Base-by-base conservation (phyloP, 2,329 filamentous ascomycete species). In the Cadophora luteo-olivacea region DNA sequence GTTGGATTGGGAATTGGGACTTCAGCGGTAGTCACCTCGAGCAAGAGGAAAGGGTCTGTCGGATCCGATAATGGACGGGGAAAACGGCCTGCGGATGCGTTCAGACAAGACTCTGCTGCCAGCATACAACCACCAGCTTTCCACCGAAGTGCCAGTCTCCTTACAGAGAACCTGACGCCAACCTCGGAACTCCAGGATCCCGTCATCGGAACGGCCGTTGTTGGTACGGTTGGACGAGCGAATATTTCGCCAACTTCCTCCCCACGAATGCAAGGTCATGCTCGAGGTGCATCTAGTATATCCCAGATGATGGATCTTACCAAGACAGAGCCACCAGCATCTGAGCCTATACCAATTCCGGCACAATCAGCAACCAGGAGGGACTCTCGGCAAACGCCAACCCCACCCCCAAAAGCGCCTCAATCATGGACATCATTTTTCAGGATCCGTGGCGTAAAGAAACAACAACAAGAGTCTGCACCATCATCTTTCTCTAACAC, bases 401-500 rank as follows among this genome's bases (percentile, higher is more conserved):
- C 70, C 41, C 57, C 70, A 57, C 58, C 66, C 45, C 83, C 84
- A 54, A 87, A 86, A 66, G 33, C 51, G 70, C 75, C 84, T 57
- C 71, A 69, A 38, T 85, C 90, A 0, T 92, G 94, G 84, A 87
- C 89, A 4, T 89, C 92, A 0, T 87, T 97, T 45, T 93, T 97
- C 80, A 88, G 87, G 82, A 36, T 69, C 24, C 65, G 77, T 68
- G 62, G 82, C 80, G 54, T 81, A 82, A 75, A 83, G 81, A 83
- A 83, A 81, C 82, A 83, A 79, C 83, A 86, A 81, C 88, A 79
- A 77, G 82, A 77, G 80, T 86, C 77, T 70, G 84, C 77, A 2
- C 86, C 91, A 3, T 91, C 92, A 0, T 94, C 94, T n/a, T 96
- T 97, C 77, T 94, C 93, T 4, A 97, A 97, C 76, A 92, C 93